Conservation (phyloP, 352 stramenopile species). For the Globisporangium okanoganense region DNA sequence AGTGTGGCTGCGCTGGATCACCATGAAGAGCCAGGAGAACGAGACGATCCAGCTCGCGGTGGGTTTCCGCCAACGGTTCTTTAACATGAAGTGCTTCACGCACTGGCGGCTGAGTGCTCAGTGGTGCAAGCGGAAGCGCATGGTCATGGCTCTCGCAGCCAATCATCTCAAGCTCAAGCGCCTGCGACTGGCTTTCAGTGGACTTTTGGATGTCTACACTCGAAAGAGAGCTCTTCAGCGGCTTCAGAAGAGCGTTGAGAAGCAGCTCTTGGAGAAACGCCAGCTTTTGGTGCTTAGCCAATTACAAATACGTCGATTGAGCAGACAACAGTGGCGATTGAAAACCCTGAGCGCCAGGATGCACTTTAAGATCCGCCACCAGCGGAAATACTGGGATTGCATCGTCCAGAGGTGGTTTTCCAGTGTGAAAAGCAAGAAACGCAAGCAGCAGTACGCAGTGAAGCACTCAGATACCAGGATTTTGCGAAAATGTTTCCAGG, state of each 20-base stretch:
- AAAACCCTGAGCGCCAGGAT: constrained; percentile 2
- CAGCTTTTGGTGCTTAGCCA: not conserved
- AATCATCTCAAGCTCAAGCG: not conserved
- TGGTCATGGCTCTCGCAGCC: not conserved
- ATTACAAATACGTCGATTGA: not conserved
- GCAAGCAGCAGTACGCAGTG: not conserved
- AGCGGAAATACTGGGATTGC: constrained; percentile 23
- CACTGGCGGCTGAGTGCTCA: constrained; percentile 22
- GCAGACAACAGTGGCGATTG: not conserved
- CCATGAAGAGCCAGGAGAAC: constrained; percentile 16
- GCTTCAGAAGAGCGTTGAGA: not conserved
- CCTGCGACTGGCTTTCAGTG: not conserved
- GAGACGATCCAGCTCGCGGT: constrained; percentile 28
- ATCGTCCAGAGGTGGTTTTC: constrained; percentile 18
- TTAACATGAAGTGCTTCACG: constrained; percentile 27
- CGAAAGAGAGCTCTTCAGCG: not conserved
- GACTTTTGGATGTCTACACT: not conserved
- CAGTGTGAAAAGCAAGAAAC: not conserved
- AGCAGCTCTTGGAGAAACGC: not conserved
- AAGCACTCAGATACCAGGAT: not conserved
- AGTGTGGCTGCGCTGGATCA: constrained; percentile 31
- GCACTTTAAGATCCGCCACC: constrained; percentile 18
- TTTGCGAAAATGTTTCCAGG: not conserved
- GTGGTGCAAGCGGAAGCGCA: constrained; percentile 21
- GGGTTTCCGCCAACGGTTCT: constrained; percentile 34